Evolutionary conservation across 768 basidiomycete species (phyloP), one percentile per base, ranked within the genome.

Genomic region (Mycena leptocephala): DNA sequence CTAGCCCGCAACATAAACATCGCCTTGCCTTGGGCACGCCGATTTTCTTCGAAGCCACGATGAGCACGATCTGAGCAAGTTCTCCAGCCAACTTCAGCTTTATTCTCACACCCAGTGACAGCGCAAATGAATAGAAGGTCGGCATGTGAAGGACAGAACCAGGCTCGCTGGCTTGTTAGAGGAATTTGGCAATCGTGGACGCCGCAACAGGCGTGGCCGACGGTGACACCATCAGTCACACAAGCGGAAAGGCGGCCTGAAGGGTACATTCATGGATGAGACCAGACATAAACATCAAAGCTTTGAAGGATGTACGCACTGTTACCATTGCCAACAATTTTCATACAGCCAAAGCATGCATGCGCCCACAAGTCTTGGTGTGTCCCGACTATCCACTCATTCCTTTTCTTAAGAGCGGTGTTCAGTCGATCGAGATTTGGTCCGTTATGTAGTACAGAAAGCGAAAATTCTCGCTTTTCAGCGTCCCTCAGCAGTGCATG

Each of bases 211-310:
- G 76, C 81, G 70, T 79, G 80, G 0, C 82, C 82, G 3, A 83
- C 70, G 9, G 80, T 75, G 10, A 83, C 76, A 14, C 82, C 81
- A 67, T 83, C 82, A 2, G 78, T 81, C 10, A 82, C 80, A 20
- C 73, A 76, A 8, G 81, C 72, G 4, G 46, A 43, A 43, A 73
- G 43, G 5, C 67, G 67, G 3, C 5, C 67, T 69, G 37, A n/a
- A n/a, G n/a, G 6, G 5, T 28, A 43, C n/a, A 28, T 24, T 5
- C 18, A 46, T 37, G n/a, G n/a, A n/a, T 55, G 43, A 24, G 64
- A n/a, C n/a, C n/a, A n/a, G 32, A 20, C 8, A 51, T 48, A 9
- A 35, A 32, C 14, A 22, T 13, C 5, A 8, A 5, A 33, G n/a
- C 41, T 14, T 8, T 20, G 5, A 22, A n/a, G 28, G n/a, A n/a